Conservation (phyloP, 305 asterid species). For the Fraxinus latifolia region DNA sequence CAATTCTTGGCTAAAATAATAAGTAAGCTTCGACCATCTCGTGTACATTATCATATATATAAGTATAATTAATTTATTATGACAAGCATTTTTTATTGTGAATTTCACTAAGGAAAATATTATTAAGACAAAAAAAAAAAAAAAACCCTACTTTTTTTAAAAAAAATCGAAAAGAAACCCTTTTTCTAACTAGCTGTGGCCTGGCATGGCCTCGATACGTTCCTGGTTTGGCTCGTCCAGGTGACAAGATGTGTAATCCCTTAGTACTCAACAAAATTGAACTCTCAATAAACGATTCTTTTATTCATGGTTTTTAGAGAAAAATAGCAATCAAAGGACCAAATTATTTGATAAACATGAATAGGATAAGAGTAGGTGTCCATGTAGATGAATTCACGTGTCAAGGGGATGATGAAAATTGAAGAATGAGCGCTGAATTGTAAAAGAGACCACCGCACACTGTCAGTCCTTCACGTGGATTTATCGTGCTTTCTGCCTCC, state of each 20-base stretch:
- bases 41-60: background rate
- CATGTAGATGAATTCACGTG: constrained; percentile 48
- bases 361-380: background rate
- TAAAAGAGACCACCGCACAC: constrained; percentile 38
- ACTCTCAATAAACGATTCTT: background rate
- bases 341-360: background rate
- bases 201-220: too few species aligned
- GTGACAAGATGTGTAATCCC: too few species aligned
- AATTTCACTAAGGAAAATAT: too few species aligned
- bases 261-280: background rate
- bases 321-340: background rate
- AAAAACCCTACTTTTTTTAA: background rate
- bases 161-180: too few species aligned
- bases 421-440: constrained; percentile 10
- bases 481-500: constrained; percentile 36
- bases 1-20: background rate
- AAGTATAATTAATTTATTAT: too few species aligned
- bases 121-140: too few species aligned
- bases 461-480: constrained; percentile 64
- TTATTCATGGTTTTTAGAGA: background rate
- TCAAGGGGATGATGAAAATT: background rate
- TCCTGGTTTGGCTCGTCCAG: too few species aligned
- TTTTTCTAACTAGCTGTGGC: too few species aligned
- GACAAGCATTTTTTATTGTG: too few species aligned
- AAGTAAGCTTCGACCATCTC: background rate